phyloP scores from a whole-genome alignment of 169 alveolate species.

The Eimeria zaria region DNA sequence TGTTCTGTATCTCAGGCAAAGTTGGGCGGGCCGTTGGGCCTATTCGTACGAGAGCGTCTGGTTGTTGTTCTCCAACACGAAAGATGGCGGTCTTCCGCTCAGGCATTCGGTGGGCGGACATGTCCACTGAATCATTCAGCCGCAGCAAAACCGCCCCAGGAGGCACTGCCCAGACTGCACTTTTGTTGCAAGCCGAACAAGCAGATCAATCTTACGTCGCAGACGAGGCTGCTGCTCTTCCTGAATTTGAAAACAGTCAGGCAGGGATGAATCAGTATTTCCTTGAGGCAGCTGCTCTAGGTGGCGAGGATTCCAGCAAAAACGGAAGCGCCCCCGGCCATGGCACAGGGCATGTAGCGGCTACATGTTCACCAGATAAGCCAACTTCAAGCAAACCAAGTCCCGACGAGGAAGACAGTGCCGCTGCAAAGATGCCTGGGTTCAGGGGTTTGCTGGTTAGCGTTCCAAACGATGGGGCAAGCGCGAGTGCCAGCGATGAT shows the following conservation, averaged over 20 bases:
- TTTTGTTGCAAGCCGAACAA: constrained; percentile 66
- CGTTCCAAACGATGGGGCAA: constrained; percentile 30
- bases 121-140: constrained; percentile 68
- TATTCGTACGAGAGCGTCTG: not conserved
- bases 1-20: constrained; percentile 11
- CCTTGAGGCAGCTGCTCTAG: constrained; percentile 72
- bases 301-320: constrained; percentile 69
- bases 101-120: constrained; percentile 78
- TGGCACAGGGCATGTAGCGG: constrained; percentile 26
- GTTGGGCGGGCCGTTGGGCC: constrained; percentile 1
- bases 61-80: not conserved
- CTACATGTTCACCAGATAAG: constrained; percentile 45
- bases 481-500: constrained; percentile 36
- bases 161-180: constrained; percentile 74
- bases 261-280: constrained; percentile 83
- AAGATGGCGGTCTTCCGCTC: constrained; percentile 76
- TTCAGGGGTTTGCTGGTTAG: constrained; percentile 77
- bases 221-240: constrained; percentile 66
- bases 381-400: constrained; percentile 53
- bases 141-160: constrained; percentile 76
- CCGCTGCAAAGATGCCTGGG: constrained; percentile 76
- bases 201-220: constrained; percentile 73
- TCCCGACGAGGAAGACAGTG: constrained; percentile 40
- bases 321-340: constrained; percentile 15
- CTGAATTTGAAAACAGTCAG: constrained; percentile 79